phyloP scores from a whole-genome alignment of 2,329 filamentous ascomycete species.

The Verticillium dahliae region DNA sequence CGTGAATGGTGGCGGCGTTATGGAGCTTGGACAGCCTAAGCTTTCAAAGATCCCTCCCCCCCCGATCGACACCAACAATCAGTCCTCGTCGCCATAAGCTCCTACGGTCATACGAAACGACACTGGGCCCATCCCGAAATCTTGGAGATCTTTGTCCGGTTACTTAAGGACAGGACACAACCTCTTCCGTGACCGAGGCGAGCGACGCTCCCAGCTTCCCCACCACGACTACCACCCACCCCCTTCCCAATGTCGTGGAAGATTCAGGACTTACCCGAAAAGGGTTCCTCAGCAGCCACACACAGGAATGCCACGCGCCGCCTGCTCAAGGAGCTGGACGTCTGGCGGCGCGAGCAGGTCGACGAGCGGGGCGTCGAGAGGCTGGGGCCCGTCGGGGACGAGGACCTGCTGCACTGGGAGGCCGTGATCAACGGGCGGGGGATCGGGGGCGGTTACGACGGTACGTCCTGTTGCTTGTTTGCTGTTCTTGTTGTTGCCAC shows the following conservation, averaged over 20 bases:
- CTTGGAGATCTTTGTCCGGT: neutral
- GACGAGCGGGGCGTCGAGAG: slow-evolving; percentile 51
- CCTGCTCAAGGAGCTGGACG: slow-evolving; percentile 51
- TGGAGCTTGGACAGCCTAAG: neutral
- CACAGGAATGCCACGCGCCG: slow-evolving; percentile 39
- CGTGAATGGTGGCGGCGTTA: neutral
- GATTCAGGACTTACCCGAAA: slow-evolving; percentile 11
- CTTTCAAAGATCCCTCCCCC: neutral
- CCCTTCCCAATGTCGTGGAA: slow-evolving; percentile 10
- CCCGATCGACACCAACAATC: neutral
- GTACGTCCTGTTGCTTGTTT: slow-evolving; percentile 24
- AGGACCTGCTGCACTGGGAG: slow-evolving; percentile 52
- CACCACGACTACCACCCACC: neutral
- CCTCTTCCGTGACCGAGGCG: neutral
- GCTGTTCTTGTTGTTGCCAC: too few species aligned
- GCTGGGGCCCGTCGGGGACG: slow-evolving; percentile 46
- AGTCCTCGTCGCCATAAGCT: neutral
- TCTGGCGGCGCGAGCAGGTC: slow-evolving; percentile 41
- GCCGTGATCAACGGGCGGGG: slow-evolving; percentile 54
- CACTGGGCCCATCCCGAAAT: neutral
- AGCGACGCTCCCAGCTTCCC: neutral
- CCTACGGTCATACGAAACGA: neutral
- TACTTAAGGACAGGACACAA: neutral
- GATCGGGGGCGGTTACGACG: slow-evolving; percentile 49
- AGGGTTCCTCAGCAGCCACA: slow-evolving; percentile 10